Base-by-base conservation (phyloP, 78 protist species). In the Dictyostelium firmibasis region DNA sequence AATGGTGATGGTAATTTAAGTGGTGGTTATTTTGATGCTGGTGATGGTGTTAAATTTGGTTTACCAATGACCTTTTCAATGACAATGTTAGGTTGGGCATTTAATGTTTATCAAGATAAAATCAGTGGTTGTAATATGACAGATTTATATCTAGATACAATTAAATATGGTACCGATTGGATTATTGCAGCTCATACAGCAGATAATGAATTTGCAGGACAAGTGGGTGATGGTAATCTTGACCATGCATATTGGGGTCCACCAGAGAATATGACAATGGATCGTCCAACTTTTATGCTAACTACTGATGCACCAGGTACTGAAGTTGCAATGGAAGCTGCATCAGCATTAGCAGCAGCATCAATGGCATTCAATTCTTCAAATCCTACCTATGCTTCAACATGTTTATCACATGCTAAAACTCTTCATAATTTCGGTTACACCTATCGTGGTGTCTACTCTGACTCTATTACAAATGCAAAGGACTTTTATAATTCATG, bases 121-220 rank as follows among this genome's bases (percentile, higher is more conserved):
- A 27, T 85, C 57, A 86, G 13, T 2, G 23, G 23, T 3, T 84
- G 92, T 85, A 82, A 82, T 2, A 20, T 79, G 0, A 79, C 92
- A 13, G 41, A 72, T 9, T 35, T 85, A 33, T 85, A 50, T 50
- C 84, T 83, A 0, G 91, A 92, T 29, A 62, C 50, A 14, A 92
- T 92, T 75, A 92, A 92, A 74, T 92, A 81, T 60, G 96, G 96
- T 83, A 83, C 96, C n/a, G 96, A 92, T 79, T 92, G 72, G 74
- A 23, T 92, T 4, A 70, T 92, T 31, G 96, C 96, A 47, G 92
- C 92, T 1, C 92, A 92, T 43, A 83, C 53, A 35, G 43, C 53
- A 20, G 86, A 84, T 41, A 83, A 79, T 57, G 86, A 85, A 47
- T 83, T 85, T 60, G 91, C 44, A 10, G 86, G 44, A 2, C 85